A percentile compares a stretch with the other conserved stretches of the same genome.
Conservation (phyloP, 2,329 filamentous ascomycete species). For the Trichophyton schoenleinii region DNA sequence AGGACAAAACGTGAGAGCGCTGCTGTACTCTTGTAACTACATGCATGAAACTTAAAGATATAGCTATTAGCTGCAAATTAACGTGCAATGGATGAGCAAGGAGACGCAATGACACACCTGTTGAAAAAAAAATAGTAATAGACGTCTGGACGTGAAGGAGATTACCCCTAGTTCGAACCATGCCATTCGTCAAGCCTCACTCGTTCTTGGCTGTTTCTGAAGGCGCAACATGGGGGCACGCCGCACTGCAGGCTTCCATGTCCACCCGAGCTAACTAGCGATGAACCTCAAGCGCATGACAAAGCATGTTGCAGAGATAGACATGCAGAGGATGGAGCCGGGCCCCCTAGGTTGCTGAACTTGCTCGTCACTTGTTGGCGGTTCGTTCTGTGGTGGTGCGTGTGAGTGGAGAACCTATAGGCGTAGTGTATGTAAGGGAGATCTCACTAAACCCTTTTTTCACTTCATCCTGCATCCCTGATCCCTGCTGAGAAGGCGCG, state of each 20-base stretch:
- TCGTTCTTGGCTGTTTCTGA: not conserved
- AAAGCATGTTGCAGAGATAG: not conserved
- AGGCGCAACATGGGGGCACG: not conserved
- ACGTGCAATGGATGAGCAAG: not conserved
- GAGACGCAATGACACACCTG: not conserved
- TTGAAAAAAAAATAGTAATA: not conserved
- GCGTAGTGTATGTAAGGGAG: conserved; percentile 4
- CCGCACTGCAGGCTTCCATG: not conserved
- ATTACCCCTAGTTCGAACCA: not conserved
- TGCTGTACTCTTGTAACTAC: not conserved
- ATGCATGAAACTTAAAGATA: not conserved
- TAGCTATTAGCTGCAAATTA: not conserved
- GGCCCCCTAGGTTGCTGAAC: not conserved
- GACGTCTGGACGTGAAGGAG: not conserved
- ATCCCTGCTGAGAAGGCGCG: conserved; percentile 4
- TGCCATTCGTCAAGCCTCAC: not conserved
- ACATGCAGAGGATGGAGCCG: not conserved
- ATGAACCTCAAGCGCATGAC: not conserved
- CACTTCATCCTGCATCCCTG: not conserved
- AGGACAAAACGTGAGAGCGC: not conserved
- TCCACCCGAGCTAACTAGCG: not conserved
- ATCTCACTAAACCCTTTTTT: conserved; percentile 4
- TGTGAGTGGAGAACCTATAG: not conserved
- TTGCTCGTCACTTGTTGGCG: not conserved
- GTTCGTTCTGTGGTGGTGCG: not conserved